Evolutionary conservation across 2,329 filamentous ascomycete species (phyloP).

Genomic region (Diaporthe longicolla): DNA sequence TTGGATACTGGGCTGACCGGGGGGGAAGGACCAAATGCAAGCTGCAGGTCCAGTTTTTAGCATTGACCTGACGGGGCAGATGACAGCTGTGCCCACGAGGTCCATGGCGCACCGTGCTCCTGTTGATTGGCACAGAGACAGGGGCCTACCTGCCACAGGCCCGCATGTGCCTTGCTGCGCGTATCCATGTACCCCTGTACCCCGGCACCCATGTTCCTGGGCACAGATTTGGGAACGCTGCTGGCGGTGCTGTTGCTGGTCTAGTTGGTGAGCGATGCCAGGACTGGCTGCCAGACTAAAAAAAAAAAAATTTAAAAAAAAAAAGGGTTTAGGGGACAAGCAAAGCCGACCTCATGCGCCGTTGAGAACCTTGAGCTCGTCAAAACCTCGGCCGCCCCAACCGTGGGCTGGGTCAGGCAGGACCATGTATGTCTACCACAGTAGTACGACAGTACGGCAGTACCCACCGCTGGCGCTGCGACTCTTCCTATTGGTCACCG

Average conservation of each 20-base stretch:
- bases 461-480: too few relatives aligned
- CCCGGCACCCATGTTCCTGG: not conserved
- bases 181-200: constrained; percentile 2
- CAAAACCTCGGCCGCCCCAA: not conserved
- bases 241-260: too few relatives aligned
- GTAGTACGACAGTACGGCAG: too few relatives aligned
- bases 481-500: not conserved
- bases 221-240: not conserved
- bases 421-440: not conserved
- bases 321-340: too few relatives aligned
- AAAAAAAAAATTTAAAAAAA: too few relatives aligned
- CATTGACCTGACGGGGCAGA: not conserved
- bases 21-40: not conserved
- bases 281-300: not conserved
- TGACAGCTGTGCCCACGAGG: constrained; percentile 25
- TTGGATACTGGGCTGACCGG: not conserved
- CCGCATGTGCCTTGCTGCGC: not conserved
- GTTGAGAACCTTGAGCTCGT: too few relatives aligned
- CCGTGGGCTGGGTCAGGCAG: too few relatives aligned
- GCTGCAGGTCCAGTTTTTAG: constrained; percentile 25
- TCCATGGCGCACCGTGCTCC: constrained; percentile 12
- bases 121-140: not conserved
- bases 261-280: not conserved
- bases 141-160: not conserved
- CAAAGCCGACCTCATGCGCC: not conserved